These are phyloP conservation scores for Nemania bipapillata DNA, from an alignment of 2,329 filamentous ascomycete genomes.

Conservation along the genomic window DNA sequence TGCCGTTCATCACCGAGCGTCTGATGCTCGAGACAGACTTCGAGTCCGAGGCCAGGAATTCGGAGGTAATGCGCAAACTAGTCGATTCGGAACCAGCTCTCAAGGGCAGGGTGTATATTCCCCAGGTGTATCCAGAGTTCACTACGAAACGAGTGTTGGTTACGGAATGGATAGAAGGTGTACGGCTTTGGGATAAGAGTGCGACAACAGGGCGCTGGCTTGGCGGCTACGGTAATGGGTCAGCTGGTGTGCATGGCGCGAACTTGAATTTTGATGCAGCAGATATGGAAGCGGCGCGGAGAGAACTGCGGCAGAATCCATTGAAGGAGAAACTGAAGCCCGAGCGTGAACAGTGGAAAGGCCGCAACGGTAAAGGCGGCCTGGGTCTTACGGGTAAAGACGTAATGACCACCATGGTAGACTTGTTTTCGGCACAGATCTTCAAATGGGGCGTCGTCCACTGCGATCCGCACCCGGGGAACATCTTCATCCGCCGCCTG, in stretches of 20 bases:
- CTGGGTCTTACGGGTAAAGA: conserved; percentile 84
- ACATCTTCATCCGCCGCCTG: conserved; percentile 91
- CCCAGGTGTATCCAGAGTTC: conserved; percentile 82
- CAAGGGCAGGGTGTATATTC: conserved; percentile 85
- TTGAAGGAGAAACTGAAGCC: conserved; percentile 76
- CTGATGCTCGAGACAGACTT: conserved; percentile 95
- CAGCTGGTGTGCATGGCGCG: conserved; percentile 77
- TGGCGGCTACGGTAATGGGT: conserved; percentile 79
- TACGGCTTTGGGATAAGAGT: conserved; percentile 91
- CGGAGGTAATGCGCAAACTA: conserved; percentile 81
- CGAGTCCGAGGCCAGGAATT: conserved; percentile 87
- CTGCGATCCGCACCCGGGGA: conserved; percentile 96
- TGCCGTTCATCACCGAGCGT: conserved; percentile 94
- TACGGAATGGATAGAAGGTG: conserved; percentile 97
- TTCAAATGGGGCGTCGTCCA: conserved; percentile 96
- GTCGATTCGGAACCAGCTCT: conserved; percentile 80
- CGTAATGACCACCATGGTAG: conserved; percentile 96
- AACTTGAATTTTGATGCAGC: conserved; percentile 64
- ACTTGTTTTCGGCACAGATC: conserved; percentile 96
- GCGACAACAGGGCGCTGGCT: conserved; percentile 80
- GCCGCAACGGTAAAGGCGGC: conserved; percentile 76
- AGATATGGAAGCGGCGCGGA: conserved; percentile 59
- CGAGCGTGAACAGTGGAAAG: conserved; percentile 80
- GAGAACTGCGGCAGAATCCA: conserved; percentile 62
- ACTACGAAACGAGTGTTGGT: conserved; percentile 87